Percentiles rank a stretch among this genome's conserved stretches.
Evolutionary conservation across 1,284 basidiomycete species (phyloP).

Genomic region (Porodaedalea pini): DNA sequence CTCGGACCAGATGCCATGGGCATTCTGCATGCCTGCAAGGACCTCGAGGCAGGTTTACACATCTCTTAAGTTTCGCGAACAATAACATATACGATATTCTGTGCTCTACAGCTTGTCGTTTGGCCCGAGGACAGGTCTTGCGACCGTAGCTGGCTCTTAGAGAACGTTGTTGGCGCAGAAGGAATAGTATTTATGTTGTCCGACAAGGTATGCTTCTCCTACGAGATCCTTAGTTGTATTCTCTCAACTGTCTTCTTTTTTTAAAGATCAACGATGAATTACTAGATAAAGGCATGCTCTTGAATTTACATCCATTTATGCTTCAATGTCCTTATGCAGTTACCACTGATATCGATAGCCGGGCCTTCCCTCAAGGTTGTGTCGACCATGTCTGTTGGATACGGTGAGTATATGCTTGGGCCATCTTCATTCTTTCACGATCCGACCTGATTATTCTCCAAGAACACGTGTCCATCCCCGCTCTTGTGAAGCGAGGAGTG

Average conservation of each 20-base stretch:
- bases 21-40: conserved; percentile 45
- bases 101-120: conserved; percentile 49
- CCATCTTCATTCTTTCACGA: not conserved
- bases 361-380: conserved; percentile 72
- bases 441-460: conserved; percentile 12
- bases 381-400: conserved; percentile 91
- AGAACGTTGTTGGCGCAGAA: conserved; percentile 62
- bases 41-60: conserved; percentile 49
- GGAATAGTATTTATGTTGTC: conserved; percentile 69
- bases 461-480: conserved; percentile 80
- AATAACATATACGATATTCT: not conserved
- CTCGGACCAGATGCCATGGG: conserved; percentile 73
- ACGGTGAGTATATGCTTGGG: conserved; percentile 49
- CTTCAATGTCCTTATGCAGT: not conserved
- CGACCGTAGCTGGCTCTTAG: conserved; percentile 73
- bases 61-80: not conserved
- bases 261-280: conserved; percentile 63
- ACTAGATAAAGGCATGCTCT: conserved; percentile 53
- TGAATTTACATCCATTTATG: not conserved
- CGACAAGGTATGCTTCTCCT: conserved; percentile 54
- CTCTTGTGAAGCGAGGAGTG: conserved; percentile 63
- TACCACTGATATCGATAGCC: conserved; percentile 38
- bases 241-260: not conserved
- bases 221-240: not conserved
- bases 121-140: conserved; percentile 70